Evolutionary conservation across 2,329 filamentous ascomycete species (phyloP).

Genomic region (Ascochyta pisi): DNA sequence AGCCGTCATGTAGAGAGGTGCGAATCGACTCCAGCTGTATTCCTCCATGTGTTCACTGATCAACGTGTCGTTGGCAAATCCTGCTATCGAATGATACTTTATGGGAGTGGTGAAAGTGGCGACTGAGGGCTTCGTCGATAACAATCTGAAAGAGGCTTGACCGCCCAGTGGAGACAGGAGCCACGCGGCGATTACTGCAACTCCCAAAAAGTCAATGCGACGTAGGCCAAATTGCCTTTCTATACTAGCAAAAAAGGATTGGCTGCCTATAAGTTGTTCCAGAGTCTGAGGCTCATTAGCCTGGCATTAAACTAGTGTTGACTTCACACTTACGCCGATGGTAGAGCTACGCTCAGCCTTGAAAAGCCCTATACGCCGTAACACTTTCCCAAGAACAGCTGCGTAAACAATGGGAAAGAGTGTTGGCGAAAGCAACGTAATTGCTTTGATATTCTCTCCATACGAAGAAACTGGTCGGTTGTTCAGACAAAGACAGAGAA

Average conservation of each 20-base stretch:
- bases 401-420: slow-evolving; percentile 6
- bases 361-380: background rate
- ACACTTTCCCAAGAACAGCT: background rate
- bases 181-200: slow-evolving; percentile 1
- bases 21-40: background rate
- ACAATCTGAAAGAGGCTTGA: slow-evolving; percentile 3
- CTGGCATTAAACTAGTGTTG: too few species aligned
- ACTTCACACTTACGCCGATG: background rate
- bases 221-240: background rate
- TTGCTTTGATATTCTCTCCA: background rate
- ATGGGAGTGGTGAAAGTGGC: background rate
- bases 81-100: background rate
- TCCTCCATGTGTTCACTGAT: background rate
- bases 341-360: slow-evolving; percentile 5
- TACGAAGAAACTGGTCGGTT: background rate
- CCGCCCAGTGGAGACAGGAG: slow-evolving; percentile 9
- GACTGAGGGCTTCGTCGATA: background rate
- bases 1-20: background rate
- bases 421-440: slow-evolving; percentile 1
- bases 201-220: background rate
- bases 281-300: background rate
- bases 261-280: slow-evolving; percentile 4
- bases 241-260: slow-evolving; percentile 1
- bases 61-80: background rate
- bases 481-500: too few species aligned